Percentiles rank a stretch among this genome's conserved stretches.
phyloP scores from a whole-genome alignment of 2,329 filamentous ascomycete species.

The Calonectria crousiana region DNA sequence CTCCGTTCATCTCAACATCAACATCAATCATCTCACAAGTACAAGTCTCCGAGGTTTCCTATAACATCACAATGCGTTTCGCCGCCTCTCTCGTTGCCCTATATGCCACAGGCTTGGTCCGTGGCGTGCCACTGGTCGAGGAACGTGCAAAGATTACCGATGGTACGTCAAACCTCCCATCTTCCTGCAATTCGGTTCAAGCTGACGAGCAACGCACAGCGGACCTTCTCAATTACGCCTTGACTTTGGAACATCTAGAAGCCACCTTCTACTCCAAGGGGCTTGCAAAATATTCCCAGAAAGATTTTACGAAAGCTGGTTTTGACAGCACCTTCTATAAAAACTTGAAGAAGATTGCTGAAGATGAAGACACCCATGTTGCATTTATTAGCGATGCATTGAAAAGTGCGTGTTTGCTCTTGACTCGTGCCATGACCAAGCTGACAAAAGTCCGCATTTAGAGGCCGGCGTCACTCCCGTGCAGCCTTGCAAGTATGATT shows the following conservation, averaged over 20 bases:
- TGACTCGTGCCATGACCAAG: neutral
- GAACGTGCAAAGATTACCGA: neutral
- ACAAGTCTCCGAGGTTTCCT: neutral
- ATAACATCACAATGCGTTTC: neutral
- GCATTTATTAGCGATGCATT: conserved; percentile 63
- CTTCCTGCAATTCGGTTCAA: too few relatives aligned
- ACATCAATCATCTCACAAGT: neutral
- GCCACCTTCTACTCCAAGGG: conserved; percentile 72
- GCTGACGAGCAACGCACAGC: neutral
- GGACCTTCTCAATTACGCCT: conserved; percentile 59
- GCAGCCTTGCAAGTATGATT: conserved; percentile 67
- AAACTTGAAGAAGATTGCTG: conserved; percentile 67
- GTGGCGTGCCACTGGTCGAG: neutral
- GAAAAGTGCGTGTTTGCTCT: conserved; percentile 27
- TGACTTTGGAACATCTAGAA: conserved; percentile 69
- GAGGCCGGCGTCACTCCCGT: conserved; percentile 61
- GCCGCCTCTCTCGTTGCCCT: neutral
- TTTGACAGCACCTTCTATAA: conserved; percentile 65
- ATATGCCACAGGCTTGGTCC: neutral
- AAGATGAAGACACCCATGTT: conserved; percentile 68
- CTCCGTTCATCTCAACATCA: neutral
- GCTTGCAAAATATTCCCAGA: conserved; percentile 66
- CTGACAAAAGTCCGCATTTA: neutral
- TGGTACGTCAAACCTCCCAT: neutral
- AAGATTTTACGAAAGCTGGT: conserved; percentile 65